Base-by-base conservation (phyloP, 768 basidiomycete species). In the Naganishia randhawae region DNA sequence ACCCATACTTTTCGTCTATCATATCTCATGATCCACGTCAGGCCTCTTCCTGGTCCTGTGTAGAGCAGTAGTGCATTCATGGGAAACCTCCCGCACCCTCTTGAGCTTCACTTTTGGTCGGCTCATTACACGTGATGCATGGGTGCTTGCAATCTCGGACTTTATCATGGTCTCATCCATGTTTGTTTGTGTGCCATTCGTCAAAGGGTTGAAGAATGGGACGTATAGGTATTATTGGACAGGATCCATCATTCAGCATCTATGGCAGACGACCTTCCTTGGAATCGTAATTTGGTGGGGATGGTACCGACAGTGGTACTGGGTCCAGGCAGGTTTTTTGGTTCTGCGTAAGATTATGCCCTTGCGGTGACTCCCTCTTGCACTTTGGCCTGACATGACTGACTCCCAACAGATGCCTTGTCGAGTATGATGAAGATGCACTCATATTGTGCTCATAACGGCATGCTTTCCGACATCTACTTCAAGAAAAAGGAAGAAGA, bases 261-360 rank as follows among this genome's bases (percentile, higher is more conserved):
- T 84, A 14, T 84, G 87, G 57, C 95, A 98, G 81, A 85, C 89
- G 0, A 73, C 81, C 0, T 85, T 92, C 35, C 83, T 98, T n/a
- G 84, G 84, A 45, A 81, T 83, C 11, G 88, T 89, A 2, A 84
- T 98, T 35, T 86, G 84, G 51, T 97, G 94, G 93, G 96, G 93
- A 0, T 94, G 91, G 77, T 87, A 94, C 72, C 81, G 92, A 61
- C 85, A 92, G 73, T 97, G 94, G 94, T 92, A 92, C 39, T 97
- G 94, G 94, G 94, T 97, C 6, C 94, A 97, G 76, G 72, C 76
- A n/a, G 80, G 80, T 9, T 80, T 78, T 71, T 69, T 81, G 31
- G 78, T 79, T 0, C 67, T 81, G 2, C 80, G 78, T 79, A 67
- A 75, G 78, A n/a, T 76, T 16, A 0, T 61, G 22, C n/a, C 16